Base-by-base conservation (phyloP, 2,329 filamentous ascomycete species). In the Phialophora chinensis region DNA sequence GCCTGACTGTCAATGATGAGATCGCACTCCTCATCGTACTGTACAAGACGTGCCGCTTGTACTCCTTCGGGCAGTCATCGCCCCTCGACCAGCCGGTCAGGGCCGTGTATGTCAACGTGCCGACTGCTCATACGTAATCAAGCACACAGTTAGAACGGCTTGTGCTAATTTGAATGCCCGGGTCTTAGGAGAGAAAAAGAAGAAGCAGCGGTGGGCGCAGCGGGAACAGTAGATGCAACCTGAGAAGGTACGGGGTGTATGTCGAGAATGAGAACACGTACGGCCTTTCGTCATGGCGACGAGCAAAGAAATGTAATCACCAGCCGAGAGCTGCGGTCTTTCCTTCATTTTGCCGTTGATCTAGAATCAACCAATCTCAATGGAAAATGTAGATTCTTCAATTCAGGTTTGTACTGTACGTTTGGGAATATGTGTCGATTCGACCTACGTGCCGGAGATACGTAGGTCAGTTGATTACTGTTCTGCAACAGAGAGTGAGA, bases 11-110 rank as follows among this genome's bases (percentile, higher is more conserved):
- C n/a, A 68, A 58, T 25, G 8, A 8, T 27, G 44, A 2, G 3
- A 68, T 42, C 11, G 59, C 25, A n/a, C 31, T 29, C 44, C 62
- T 38, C 7, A 44, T 49, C n/a, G 47, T 33, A 25, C 62, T 65
- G 49, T 68, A 68, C 20, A 65, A 14, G 49, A 68, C 53, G 56
- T 68, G 66, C 33, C 63, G 53, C 54, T 61, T 52, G 23, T 68
- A 68, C 11, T 56, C 31, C 27, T 49, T 54, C 4, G 66, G 62
- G 33, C 47, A 53, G n/a, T 65, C 62, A 12, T 62, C 25, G 20
- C 62, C 62, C n/a, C 66, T 63, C 14, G 62, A 5, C 66, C 62
- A 68, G 25, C 66, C 66, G 47, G 66, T 68, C 14, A 60, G 38
- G 27, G 58, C 54, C 3, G 62, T 31, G 57, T 59, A 68, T 11